Evolutionary conservation across 73 alveolate genomes (phyloP).

Genomic region (Paramecium pentaurelia): DNA sequence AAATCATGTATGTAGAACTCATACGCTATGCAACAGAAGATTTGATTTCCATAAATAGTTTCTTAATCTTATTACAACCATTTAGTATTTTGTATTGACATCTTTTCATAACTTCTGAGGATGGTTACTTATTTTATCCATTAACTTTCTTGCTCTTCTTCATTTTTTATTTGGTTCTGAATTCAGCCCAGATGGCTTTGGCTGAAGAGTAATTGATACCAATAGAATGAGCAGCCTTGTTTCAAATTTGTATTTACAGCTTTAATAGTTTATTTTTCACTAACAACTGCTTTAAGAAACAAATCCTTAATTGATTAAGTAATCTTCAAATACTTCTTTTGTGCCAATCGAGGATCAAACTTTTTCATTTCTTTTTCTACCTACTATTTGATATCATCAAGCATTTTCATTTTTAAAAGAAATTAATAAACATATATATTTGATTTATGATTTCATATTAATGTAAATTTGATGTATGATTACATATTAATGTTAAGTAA

Average conservation of each 20-base stretch:
- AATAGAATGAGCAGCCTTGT: background rate
- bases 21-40: background rate
- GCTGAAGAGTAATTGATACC: slow-evolving; percentile 41
- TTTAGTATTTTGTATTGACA: background rate
- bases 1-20: background rate
- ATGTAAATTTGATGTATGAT: no score
- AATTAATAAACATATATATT: background rate
- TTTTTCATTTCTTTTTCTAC: slow-evolving; percentile 33
- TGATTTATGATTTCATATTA: no score
- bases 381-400: background rate
- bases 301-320: background rate
- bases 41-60: slow-evolving; percentile 30
- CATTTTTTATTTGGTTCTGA: background rate
- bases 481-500: no score
- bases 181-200: slow-evolving; percentile 34
- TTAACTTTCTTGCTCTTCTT: background rate
- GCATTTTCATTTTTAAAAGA: background rate
- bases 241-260: background rate
- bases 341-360: background rate
- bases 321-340: slow-evolving; percentile 27
- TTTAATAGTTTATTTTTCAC: background rate
- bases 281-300: background rate
- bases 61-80: background rate
- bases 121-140: background rate
- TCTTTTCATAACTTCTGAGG: background rate